Evolutionary conservation across 2,329 filamentous ascomycete genomes (phyloP).

Genomic region (Purpureocillium lavendulum): DNA sequence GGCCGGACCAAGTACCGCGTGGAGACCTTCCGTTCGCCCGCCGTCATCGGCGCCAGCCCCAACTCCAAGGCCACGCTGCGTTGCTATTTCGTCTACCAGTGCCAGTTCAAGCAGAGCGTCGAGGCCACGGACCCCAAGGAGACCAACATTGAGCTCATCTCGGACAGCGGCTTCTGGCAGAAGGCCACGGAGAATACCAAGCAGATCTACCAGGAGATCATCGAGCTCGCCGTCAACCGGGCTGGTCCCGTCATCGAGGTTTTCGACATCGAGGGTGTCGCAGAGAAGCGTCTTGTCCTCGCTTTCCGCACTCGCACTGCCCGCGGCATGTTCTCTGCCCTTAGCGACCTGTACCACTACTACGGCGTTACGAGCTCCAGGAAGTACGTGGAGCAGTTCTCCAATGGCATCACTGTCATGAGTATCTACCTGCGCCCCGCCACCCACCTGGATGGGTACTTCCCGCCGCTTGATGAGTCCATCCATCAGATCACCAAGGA

Average conservation of each 20-base stretch:
- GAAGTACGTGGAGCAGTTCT: slow-evolving; percentile 98
- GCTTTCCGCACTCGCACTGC: slow-evolving; percentile 92
- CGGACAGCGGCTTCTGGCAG: slow-evolving; percentile 86
- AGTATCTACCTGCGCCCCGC: slow-evolving; percentile 85
- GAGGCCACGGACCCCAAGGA: slow-evolving; percentile 67
- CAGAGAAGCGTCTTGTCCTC: slow-evolving; percentile 89
- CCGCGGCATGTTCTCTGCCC: slow-evolving; percentile 84
- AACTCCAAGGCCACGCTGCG: slow-evolving; percentile 75
- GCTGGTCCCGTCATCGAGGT: slow-evolving; percentile 96
- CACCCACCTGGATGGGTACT: slow-evolving; percentile 43
- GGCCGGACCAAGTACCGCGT: slow-evolving; percentile 75
- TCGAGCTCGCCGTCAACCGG: slow-evolving; percentile 72
- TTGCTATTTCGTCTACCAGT: slow-evolving; percentile 99
- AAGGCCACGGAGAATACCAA: slow-evolving; percentile 96
- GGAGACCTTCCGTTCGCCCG: slow-evolving; percentile 92
- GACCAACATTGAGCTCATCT: slow-evolving; percentile 83
- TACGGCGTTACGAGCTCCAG: slow-evolving; percentile 93
- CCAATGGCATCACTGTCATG: slow-evolving; percentile 95
- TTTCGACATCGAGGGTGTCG: slow-evolving; percentile 85
- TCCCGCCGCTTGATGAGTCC: slow-evolving; percentile 81
- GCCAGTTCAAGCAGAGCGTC: slow-evolving; percentile 70
- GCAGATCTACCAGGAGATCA: slow-evolving; percentile 89
- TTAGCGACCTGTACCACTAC: slow-evolving; percentile 97
- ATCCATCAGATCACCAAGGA: slow-evolving; percentile 99
- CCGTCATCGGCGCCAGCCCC: slow-evolving; percentile 59